Evolutionary conservation across 345 rosid genomes (phyloP).

Genomic region (Eucalyptus tenuipes): DNA sequence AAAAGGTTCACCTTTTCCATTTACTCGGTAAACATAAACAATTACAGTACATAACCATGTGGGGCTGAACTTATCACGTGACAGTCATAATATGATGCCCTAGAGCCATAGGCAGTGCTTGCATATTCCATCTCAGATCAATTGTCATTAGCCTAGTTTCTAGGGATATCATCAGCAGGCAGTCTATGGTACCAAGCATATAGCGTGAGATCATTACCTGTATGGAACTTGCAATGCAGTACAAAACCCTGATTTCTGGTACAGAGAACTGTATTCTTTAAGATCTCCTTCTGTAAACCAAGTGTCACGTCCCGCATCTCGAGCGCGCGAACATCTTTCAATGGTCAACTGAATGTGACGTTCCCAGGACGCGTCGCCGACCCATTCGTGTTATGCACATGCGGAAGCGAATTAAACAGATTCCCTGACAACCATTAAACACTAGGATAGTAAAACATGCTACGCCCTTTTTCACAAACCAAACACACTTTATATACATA

Average conservation of each 20-base stretch:
- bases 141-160: not conserved
- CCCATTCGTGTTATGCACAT: no score
- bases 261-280: conserved; percentile 24
- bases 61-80: not conserved
- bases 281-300: conserved; percentile 46
- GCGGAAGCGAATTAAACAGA: no score
- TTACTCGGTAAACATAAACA: not conserved
- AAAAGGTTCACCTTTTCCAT: not conserved
- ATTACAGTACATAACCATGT: not conserved
- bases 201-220: conserved; percentile 1
- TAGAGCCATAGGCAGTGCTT: not conserved
- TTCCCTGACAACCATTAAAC: no score
- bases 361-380: no score
- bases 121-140: not conserved
- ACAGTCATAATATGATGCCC: not conserved
- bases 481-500: no score
- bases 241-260: conserved; percentile 41
- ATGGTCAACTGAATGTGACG: no score
- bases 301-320: no score
- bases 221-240: conserved; percentile 44
- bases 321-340: no score
- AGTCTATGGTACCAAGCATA: not conserved
- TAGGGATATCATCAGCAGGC: not conserved
- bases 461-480: no score
- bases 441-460: no score